A percentile compares a stretch with the other conserved stretches of the same genome.
phyloP scores from a whole-genome alignment of 2,329 filamentous ascomycete species.

The Penicillium sp. region DNA sequence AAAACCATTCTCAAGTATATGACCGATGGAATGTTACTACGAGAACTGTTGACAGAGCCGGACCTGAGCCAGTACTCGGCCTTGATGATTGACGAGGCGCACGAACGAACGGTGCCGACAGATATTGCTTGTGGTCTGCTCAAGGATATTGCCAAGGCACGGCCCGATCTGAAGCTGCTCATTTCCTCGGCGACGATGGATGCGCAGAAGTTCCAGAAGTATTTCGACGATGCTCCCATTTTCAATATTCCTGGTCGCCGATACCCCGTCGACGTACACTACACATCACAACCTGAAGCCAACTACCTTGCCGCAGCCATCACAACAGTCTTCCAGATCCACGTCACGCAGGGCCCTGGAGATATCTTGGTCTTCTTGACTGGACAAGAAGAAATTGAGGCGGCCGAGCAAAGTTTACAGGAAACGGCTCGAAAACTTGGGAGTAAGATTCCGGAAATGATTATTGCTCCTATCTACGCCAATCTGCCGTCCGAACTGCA shows the following conservation, averaged over 20 bases:
- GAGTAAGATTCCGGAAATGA: conserved; percentile 70
- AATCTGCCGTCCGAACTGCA: conserved; percentile 86
- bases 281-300: conserved; percentile 80
- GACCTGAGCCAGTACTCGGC: conserved; percentile 73
- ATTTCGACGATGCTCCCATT: conserved; percentile 86
- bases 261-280: conserved; percentile 85
- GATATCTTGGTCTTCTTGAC: conserved; percentile 93
- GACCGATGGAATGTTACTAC: conserved; percentile 90
- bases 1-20: conserved; percentile 92
- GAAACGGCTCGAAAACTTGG: conserved; percentile 83
- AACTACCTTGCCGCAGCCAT: conserved; percentile 88
- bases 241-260: conserved; percentile 87
- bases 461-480: conserved; percentile 89
- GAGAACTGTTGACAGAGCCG: conserved; percentile 83
- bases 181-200: conserved; percentile 95
- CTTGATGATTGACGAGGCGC: conserved; percentile 94
- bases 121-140: conserved; percentile 81
- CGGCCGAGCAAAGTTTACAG: conserved; percentile 70
- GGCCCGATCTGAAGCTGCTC: conserved; percentile 78
- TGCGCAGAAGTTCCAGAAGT: conserved; percentile 80
- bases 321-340: conserved; percentile 90
- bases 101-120: conserved; percentile 83
- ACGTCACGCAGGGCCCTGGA: conserved; percentile 72
- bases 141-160: conserved; percentile 74
- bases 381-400: conserved; percentile 91